Percentiles rank a stretch among this genome's conserved stretches.
Conservation (phyloP, 805 yeast species). For the Tetrapisispora iriomotensis region DNA sequence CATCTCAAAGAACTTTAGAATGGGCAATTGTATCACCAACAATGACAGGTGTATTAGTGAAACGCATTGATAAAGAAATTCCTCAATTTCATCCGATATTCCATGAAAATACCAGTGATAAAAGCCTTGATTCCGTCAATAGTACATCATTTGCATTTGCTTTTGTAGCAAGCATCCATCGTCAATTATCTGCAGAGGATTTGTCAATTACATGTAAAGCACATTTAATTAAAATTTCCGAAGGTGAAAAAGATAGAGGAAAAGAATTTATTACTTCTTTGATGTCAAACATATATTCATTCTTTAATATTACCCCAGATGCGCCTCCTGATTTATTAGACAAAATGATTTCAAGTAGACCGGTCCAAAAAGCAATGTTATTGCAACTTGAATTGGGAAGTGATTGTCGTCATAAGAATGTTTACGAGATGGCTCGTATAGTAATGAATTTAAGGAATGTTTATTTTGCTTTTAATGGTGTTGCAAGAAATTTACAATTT, state of each 20-base stretch:
- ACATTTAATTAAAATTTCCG: conserved; percentile 16
- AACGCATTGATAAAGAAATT: conserved; percentile 8
- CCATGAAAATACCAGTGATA: conserved; percentile 10
- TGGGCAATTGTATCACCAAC: conserved; percentile 29
- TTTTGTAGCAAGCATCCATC: conserved; percentile 28
- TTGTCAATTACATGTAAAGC: conserved; percentile 28
- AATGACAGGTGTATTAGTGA: conserved; percentile 24
- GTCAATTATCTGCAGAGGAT: conserved; percentile 29
- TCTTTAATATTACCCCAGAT: conserved; percentile 28
- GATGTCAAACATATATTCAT: conserved; percentile 23
- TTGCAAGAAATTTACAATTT: conserved; percentile 28
- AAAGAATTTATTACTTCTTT: conserved; percentile 19
- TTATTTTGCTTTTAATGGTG: conserved; percentile 29
- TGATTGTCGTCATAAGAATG: conserved; percentile 18
- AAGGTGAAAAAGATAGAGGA: conserved; percentile 18
- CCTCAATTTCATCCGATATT: conserved; percentile 13
- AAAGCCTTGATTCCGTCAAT: conserved; percentile 15
- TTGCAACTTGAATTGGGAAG: conserved; percentile 28
- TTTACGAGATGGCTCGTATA: conserved; percentile 26
- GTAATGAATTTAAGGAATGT: conserved; percentile 26
- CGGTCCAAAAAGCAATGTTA: conserved; percentile 28
- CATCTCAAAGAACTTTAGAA: conserved; percentile 17
- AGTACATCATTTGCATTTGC: conserved; percentile 29
- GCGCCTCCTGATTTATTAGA: conserved; percentile 30
- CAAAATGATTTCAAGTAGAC: conserved; percentile 28